Evolutionary conservation across 495 filamentous ascomycete species (phyloP).

Genomic region (Mycothermus thermophilus): DNA sequence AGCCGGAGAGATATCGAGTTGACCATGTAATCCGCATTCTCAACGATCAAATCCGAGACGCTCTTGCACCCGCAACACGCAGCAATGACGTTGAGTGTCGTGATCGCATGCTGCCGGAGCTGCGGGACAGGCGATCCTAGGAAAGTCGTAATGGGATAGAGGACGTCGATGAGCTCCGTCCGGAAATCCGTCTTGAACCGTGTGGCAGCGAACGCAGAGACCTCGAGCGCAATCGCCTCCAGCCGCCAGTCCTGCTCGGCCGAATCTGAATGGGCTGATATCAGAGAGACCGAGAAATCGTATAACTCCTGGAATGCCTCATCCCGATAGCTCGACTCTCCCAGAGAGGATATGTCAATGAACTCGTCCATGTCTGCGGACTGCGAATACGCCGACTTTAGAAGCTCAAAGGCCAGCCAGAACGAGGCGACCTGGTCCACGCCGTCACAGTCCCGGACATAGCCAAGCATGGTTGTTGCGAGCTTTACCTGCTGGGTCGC

Average conservation of each 20-base stretch:
- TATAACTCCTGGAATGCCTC: conserved; percentile 67
- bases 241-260: conserved; percentile 51
- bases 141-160: conserved; percentile 79
- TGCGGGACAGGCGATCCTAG: conserved; percentile 57
- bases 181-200: conserved; percentile 58
- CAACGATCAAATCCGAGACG: conserved; percentile 67
- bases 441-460: conserved; percentile 41
- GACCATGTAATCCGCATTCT: conserved; percentile 93
- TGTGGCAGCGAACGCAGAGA: conserved; percentile 55
- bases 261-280: conserved; percentile 40
- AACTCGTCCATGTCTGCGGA: conserved; percentile 52
- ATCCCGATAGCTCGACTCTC: conserved; percentile 30
- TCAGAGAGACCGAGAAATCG: conserved; percentile 51
- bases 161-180: conserved; percentile 73
- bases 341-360: conserved; percentile 36
- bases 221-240: conserved; percentile 59
- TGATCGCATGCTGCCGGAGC: conserved; percentile 71
- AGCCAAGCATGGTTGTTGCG: conserved; percentile 45
- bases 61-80: conserved; percentile 57
- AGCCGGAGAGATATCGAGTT: conserved; percentile 82
- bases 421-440: conserved; percentile 51
- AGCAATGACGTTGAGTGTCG: conserved; percentile 67
- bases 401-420: conserved; percentile 68
- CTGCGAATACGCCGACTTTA: conserved; percentile 39
- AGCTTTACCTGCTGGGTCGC: conserved; percentile 29